phyloP scores from a whole-genome alignment of 805 yeast genomes.

The Lipomyces lipofer region DNA sequence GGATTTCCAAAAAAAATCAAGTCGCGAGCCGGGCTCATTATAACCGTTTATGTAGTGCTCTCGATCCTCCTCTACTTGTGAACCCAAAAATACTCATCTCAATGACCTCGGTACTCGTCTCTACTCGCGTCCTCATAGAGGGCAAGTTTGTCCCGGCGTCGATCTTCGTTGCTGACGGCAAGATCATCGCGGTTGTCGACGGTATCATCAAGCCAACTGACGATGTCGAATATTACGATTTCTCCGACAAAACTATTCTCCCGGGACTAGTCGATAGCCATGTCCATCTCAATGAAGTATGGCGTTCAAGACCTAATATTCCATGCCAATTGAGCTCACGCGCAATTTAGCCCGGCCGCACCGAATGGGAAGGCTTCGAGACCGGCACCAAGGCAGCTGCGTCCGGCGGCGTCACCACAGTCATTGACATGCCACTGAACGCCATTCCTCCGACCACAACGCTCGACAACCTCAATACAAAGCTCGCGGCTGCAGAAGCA shows the following conservation, averaged over 20 bases:
- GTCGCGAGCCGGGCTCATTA: no score
- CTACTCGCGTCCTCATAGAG: constrained; percentile 33
- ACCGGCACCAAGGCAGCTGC: constrained; percentile 95
- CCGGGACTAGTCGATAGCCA: constrained; percentile 95
- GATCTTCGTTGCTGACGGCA: constrained; percentile 47
- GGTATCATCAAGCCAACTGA: constrained; percentile 27
- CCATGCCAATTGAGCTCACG: constrained; percentile 1
- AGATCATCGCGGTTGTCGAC: constrained; percentile 53
- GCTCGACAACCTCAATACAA: constrained; percentile 68
- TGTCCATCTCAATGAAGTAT: constrained; percentile 79
- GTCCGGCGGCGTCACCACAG: constrained; percentile 94
- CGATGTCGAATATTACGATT: constrained; percentile 48
- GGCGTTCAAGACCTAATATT: background rate
- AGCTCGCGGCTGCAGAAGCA: constrained; percentile 73
- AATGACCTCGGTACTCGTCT: constrained; percentile 28
- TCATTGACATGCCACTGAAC: constrained; percentile 92
- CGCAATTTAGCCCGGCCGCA: constrained; percentile 69
- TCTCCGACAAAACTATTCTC: constrained; percentile 64
- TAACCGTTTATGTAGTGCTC: no score
- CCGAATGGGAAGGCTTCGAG: constrained; percentile 98
- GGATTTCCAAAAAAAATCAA: no score
- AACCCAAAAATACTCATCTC: no score
- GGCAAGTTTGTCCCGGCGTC: constrained; percentile 36
- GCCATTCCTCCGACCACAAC: constrained; percentile 96
- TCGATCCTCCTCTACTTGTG: no score